Base-by-base conservation (phyloP, 306 rosid species). In the Cucurbita moschata region DNA sequence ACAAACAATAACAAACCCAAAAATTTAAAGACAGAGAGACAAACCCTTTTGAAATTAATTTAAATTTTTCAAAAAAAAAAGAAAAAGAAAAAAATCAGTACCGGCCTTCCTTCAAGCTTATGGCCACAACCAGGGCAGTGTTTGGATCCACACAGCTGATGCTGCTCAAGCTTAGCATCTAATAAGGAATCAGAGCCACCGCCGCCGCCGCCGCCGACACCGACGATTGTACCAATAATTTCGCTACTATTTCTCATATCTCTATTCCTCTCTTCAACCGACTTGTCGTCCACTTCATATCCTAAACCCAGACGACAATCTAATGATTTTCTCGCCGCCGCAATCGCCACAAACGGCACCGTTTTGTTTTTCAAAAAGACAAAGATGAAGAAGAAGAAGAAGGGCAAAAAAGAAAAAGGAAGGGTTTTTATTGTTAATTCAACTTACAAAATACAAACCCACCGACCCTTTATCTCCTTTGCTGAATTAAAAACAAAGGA, bases 101-200 rank as follows among this genome's bases (percentile, higher is more conserved):
- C 98, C 91, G 89, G 96, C 76, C 90, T 92, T 67, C 80, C 82
- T 83, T 92, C 90, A 53, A 92, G 90, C 77, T 84, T 87, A 85
- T 92, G 98, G 47, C 98, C 98, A 71, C 98, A 92, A 75, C 98
- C 90, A 23, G 98, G 98, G 82, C 96, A 90, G 79, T 87, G 96
- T 80, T 92, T 92, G 82, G 98, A 90, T 90, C 96, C 96, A 83
- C 96, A 90, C 87, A 87, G 81, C 82, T 90, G 96, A 86, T 92
- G 96, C 76, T 90, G 96, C 81, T 90, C 98, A 63, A 92, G 96
- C 89, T 92, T 92, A 2, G 96, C 96, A 87, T 92, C 98, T 78
- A 92, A 84, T 72, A 90, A 30, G 0, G 60, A 96, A 85, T 92
- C 96, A 73, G 92, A 81, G 76, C 55, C 73, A 0, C 96, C 85